phyloP scores from a whole-genome alignment of 805 yeast species.

The Metschnikowia kunwiensis region DNA sequence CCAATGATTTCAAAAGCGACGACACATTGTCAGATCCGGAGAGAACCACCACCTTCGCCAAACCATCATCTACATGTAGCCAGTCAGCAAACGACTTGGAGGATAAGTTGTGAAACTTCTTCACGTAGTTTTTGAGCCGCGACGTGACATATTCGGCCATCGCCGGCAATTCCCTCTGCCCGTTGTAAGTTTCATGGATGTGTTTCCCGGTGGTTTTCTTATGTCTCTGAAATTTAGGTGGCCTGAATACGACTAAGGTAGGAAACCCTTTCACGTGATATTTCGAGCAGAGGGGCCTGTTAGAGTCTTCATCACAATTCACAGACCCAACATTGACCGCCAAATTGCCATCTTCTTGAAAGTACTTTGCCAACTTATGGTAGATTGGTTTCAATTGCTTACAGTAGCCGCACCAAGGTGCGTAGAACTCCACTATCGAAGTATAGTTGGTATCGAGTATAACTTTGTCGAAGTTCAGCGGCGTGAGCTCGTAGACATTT shows the following conservation, averaged over 20 bases:
- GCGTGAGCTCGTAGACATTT: constrained; percentile 54
- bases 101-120: constrained; percentile 39
- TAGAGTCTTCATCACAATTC: constrained; percentile 72
- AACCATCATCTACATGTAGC: constrained; percentile 25
- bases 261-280: constrained; percentile 78
- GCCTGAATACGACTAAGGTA: constrained; percentile 75
- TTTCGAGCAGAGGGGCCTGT: constrained; percentile 65
- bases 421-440: constrained; percentile 82
- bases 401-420: constrained; percentile 99
- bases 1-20: constrained; percentile 60
- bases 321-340: constrained; percentile 72
- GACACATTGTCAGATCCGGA: constrained; percentile 49
- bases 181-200: constrained; percentile 56
- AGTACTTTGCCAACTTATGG: constrained; percentile 57
- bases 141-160: constrained; percentile 54
- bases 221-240: constrained; percentile 57
- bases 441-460: constrained; percentile 72
- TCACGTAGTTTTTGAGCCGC: constrained; percentile 64
- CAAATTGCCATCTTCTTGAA: constrained; percentile 47
- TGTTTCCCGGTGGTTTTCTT: constrained; percentile 28
- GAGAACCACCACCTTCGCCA: constrained; percentile 49
- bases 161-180: constrained; percentile 55
- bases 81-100: constrained; percentile 25
- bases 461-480: constrained; percentile 60
- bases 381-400: constrained; percentile 63